A percentile compares a stretch with the other conserved stretches of the same genome.
Evolutionary conservation across 306 rosid species (phyloP).

Genomic region (Quercus alba): DNA sequence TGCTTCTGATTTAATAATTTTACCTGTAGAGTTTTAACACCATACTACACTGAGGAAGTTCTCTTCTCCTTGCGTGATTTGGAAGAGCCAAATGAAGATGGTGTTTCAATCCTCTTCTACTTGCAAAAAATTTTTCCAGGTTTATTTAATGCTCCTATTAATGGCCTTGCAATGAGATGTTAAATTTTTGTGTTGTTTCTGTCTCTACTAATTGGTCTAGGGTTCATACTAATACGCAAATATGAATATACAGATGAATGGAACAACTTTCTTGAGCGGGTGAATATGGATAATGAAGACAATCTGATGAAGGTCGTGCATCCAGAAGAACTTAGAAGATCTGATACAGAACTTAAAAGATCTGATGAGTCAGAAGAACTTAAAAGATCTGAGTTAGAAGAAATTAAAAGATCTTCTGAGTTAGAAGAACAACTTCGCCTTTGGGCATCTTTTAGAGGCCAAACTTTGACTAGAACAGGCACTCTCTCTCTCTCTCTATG

Average conservation of each 20-base stretch:
- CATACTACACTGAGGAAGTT: conserved; percentile 92
- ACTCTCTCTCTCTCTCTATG: not conserved
- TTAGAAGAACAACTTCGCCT: conserved; percentile 82
- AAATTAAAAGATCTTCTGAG: conserved; percentile 33
- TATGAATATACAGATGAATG: conserved; percentile 71
- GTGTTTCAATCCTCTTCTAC: conserved; percentile 93
- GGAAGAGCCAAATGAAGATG: conserved; percentile 85
- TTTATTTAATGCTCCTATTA: conserved; percentile 20
- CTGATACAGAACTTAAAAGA: not conserved
- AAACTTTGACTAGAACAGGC: conserved; percentile 96
- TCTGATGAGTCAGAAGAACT: conserved; percentile 65
- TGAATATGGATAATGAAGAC: conserved; percentile 11
- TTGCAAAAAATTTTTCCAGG: conserved; percentile 96
- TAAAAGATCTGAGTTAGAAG: conserved; percentile 25
- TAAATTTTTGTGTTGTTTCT: not conserved
- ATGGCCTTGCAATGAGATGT: not conserved
- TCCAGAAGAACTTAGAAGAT: too few relatives aligned
- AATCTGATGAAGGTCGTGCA: too few relatives aligned
- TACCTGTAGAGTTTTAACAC: conserved; percentile 82
- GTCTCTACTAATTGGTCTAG: not conserved
- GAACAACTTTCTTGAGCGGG: conserved; percentile 85
- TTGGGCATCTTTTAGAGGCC: conserved; percentile 98
- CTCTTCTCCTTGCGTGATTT: conserved; percentile 76
- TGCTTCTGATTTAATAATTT: conserved; percentile 6
- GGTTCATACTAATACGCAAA: conserved; percentile 7